These are phyloP conservation scores for Secale cereale DNA, from an alignment of 176 grass and related monocot genomes.

Conservation along the genomic window DNA sequence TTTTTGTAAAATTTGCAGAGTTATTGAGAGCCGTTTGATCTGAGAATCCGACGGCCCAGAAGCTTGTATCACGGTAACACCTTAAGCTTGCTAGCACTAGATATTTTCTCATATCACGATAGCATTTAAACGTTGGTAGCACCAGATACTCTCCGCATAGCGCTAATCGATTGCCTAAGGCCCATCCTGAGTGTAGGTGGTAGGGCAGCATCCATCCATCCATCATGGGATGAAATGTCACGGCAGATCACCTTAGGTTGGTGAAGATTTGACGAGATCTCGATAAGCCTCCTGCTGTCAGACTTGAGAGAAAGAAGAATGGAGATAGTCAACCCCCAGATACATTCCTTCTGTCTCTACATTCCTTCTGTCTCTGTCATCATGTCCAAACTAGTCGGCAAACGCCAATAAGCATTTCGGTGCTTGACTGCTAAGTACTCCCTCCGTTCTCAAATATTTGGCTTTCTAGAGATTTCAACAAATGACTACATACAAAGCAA, in stretches of 20 bases:
- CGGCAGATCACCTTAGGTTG: slow-evolving; percentile 19
- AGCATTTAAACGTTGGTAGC: too few species aligned
- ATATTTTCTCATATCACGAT: too few species aligned
- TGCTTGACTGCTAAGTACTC: not conserved
- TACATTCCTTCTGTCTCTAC: slow-evolving; percentile 21
- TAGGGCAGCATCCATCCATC: not conserved
- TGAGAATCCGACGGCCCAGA: too few species aligned
- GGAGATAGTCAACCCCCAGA: slow-evolving; percentile 29
- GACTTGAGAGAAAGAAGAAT: slow-evolving; percentile 35
- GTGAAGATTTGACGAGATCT: slow-evolving; percentile 13
- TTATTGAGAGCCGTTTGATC: too few species aligned
- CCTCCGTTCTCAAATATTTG: too few species aligned
- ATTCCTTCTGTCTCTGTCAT: slow-evolving; percentile 2
- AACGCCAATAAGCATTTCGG: not conserved
- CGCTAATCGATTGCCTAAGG: not conserved
- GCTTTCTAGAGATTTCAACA: too few species aligned
- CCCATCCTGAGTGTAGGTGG: slow-evolving; percentile 15
- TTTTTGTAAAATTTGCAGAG: too few species aligned
- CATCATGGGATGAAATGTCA: slow-evolving; percentile 12
- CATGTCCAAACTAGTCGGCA: slow-evolving; percentile 25
- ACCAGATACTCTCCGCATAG: too few species aligned
- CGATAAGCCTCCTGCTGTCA: slow-evolving; percentile 22
- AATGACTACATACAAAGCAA: too few species aligned
- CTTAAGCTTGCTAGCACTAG: too few species aligned
- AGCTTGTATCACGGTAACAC: too few species aligned